Percentiles rank a stretch among this genome's conserved stretches.
These are phyloP conservation scores for Leccinum variicolor DNA, from an alignment of 768 basidiomycete species.

Conservation along the genomic window DNA sequence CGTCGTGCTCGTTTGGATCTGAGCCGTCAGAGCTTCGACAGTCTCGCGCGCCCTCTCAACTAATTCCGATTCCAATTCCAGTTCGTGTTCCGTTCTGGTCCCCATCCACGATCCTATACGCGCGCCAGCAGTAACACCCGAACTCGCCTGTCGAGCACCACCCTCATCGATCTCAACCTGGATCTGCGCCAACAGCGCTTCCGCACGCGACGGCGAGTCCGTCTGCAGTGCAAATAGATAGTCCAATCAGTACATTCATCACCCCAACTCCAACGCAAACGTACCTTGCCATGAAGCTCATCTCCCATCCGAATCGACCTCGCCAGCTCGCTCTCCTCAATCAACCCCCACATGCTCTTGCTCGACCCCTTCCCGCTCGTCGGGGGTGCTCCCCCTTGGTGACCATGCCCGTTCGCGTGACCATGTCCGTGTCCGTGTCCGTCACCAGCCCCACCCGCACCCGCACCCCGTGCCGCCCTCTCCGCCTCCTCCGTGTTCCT, in stretches of 20 bases:
- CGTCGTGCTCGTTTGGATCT: not conserved
- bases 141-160: not conserved
- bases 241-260: not conserved
- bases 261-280: not conserved
- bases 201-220: not conserved
- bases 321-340: slow-evolving; percentile 82
- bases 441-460: not conserved
- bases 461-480: slow-evolving; percentile 19
- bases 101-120: not conserved
- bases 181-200: not conserved
- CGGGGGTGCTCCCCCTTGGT: slow-evolving; percentile 16
- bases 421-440: not conserved
- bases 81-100: not conserved
- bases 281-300: slow-evolving; percentile 41
- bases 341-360: slow-evolving; percentile 81
- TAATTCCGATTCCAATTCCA: not conserved
- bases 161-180: not conserved
- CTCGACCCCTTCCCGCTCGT: slow-evolving; percentile 50
- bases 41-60: slow-evolving; percentile 34
- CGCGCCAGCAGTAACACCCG: not conserved
- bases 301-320: slow-evolving; percentile 55
- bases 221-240: not conserved
- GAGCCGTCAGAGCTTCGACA: slow-evolving; percentile 34
- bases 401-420: slow-evolving; percentile 5
- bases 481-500: slow-evolving; percentile 85